Evolutionary conservation across 2,329 filamentous ascomycete genomes (phyloP), one percentile per base, ranked within the genome.

Genomic region (Calonectria leucothoes): DNA sequence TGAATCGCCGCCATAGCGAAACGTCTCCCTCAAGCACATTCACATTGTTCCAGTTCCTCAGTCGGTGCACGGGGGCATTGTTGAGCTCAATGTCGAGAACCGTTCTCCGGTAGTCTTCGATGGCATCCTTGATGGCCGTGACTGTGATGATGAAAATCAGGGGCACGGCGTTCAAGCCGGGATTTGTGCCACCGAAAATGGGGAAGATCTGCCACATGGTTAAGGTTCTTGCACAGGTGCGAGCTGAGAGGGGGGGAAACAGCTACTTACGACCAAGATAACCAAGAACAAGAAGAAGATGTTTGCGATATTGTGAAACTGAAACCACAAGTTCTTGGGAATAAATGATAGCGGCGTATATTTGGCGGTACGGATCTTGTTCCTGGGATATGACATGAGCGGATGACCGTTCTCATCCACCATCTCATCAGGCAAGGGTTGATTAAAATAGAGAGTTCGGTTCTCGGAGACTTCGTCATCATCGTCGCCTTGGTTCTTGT

Each of bases 301-400:
- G 84, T 99, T 99, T 82, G 97, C 97, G 81, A 99, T 94, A 82
- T 98, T 98, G 86, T 99, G 96, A 83, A 99, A 98, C 85, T 99
- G 97, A 77, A 98, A 95, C 92, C 93, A 99, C 82, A 99, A 83
- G 85, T 99, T 98, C 87, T 98, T 98, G 17, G 97, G 97, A 33
- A 99, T 85, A 85, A 99, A 99, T 73, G 94, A 98, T 76, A 99
- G 85, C 11, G 97, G 94, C 10, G 97, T 99, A 85, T 99, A 99
- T 86, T 98, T 99, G 73, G 97, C 95, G 4, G 97, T 99, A 79
- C 97, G 91, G 83, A 99, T 98, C 89, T 99, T 99, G 88, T 99
- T 99, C 78, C 96, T 90, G 63, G 94, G 90, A 84, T 93, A 99
- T 27, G 91, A 87, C 71, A 91, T 88, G 68, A 88, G 83, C 3